These are phyloP conservation scores for Acacia crassicarpa DNA, from an alignment of 306 rosid species.

Conservation along the genomic window DNA sequence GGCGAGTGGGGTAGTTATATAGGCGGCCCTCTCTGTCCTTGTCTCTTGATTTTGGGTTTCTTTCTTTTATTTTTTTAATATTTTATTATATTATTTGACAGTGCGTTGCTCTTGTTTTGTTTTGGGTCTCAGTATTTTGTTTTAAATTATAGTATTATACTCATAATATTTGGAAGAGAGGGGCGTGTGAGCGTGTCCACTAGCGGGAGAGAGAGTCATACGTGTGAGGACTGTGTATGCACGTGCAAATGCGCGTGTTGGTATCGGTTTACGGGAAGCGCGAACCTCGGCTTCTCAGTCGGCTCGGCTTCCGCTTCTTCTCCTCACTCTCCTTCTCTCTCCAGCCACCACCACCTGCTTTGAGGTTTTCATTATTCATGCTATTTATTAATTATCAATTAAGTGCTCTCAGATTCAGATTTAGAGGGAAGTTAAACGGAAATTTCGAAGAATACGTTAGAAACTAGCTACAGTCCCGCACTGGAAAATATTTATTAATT, in stretches of 20 bases:
- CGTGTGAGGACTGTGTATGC: slow-evolving; percentile 41
- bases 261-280: slow-evolving; percentile 54
- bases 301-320: slow-evolving; percentile 60
- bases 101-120: neutral
- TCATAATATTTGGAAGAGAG: neutral
- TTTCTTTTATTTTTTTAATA: neutral
- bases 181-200: neutral
- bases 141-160: no score
- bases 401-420: neutral
- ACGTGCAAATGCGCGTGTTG: slow-evolving; percentile 65
- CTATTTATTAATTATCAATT: no score
- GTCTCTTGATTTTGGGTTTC: neutral
- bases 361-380: neutral
- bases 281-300: slow-evolving; percentile 52
- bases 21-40: neutral
- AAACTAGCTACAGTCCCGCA: neutral
- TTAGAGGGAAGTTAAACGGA: neutral
- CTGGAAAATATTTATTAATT: neutral
- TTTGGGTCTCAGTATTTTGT: no score
- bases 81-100: neutral
- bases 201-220: slow-evolving; percentile 20
- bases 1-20: slow-evolving; percentile 43
- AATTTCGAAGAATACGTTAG: neutral
- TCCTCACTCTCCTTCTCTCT: neutral
- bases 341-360: neutral